These are phyloP conservation scores for Trichoderma reesei DNA, from an alignment of 495 filamentous ascomycete species.

Conservation along the genomic window DNA sequence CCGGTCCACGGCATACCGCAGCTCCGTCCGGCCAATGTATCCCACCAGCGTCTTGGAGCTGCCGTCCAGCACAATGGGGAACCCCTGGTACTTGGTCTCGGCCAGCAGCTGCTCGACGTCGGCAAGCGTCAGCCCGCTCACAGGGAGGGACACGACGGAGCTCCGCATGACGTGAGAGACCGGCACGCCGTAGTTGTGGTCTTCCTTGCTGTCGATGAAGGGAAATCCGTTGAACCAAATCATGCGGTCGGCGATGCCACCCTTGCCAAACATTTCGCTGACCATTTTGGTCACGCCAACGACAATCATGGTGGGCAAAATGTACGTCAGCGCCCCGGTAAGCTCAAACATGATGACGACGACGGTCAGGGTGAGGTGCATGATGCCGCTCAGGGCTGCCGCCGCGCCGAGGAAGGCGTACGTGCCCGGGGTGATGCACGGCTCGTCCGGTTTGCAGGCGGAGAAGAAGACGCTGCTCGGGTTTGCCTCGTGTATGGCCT, in stretches of 20 bases:
- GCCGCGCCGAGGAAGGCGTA: constrained; percentile 92
- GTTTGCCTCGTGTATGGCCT: constrained; percentile 75
- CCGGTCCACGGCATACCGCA: constrained; percentile 86
- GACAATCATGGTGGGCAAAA: constrained; percentile 96
- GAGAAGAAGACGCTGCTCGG: constrained; percentile 78
- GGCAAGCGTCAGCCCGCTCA: constrained; percentile 62
- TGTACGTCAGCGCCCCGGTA: constrained; percentile 90
- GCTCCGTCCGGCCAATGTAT: constrained; percentile 90
- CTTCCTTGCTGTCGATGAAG: constrained; percentile 96
- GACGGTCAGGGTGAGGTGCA: constrained; percentile 94
- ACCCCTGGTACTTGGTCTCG: constrained; percentile 86
- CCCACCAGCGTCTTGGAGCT: constrained; percentile 65
- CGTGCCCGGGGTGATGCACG: constrained; percentile 92
- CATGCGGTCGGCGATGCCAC: constrained; percentile 95
- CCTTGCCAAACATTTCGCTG: constrained; percentile 82
- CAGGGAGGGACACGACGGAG: constrained; percentile 63
- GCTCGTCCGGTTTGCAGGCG: constrained; percentile 80
- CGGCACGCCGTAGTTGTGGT: constrained; percentile 92
- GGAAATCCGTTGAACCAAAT: constrained; percentile 99
- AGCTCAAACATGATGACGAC: constrained; percentile 99
- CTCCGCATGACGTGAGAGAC: constrained; percentile 89
- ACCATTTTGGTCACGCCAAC: constrained; percentile 96
- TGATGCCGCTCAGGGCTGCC: constrained; percentile 94
- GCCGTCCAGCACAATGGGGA: constrained; percentile 78
- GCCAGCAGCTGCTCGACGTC: constrained; percentile 64